phyloP scores from a whole-genome alignment of 192 early-diverging fungal species.

The Gonapodya prolifera region DNA sequence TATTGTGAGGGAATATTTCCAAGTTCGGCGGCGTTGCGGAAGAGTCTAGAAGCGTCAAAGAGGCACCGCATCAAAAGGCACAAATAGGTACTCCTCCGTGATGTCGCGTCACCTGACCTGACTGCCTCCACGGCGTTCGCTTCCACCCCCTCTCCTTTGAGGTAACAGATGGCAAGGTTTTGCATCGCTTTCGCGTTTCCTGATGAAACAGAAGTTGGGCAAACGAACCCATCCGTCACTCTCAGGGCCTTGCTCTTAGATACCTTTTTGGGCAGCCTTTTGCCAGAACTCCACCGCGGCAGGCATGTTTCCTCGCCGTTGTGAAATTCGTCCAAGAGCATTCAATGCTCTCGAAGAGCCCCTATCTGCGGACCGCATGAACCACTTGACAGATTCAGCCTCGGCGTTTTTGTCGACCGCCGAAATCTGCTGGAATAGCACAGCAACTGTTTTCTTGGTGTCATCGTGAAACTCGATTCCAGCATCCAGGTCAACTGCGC shows the following conservation, averaged over 20 bases:
- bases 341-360: background rate
- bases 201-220: background rate
- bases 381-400: background rate
- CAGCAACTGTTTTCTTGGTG: background rate
- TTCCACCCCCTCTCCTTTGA: background rate
- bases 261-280: background rate
- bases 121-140: background rate
- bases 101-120: background rate
- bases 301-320: background rate
- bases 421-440: background rate
- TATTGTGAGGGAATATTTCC: background rate
- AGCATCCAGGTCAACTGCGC: background rate
- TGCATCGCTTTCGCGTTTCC: background rate
- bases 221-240: too few relatives aligned
- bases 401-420: background rate
- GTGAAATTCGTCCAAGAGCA: background rate
- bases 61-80: background rate
- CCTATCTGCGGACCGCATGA: background rate
- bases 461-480: background rate
- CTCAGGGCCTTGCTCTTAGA: too few relatives aligned
- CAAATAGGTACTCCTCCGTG: too few relatives aligned
- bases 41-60: background rate
- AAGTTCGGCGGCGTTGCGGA: background rate
- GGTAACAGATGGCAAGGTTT: background rate
- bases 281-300: background rate